Percentiles rank a stretch among this genome's conserved stretches.
Evolutionary conservation across 345 rosid genomes (phyloP).

Genomic region (Eucalyptus camaldulensis): DNA sequence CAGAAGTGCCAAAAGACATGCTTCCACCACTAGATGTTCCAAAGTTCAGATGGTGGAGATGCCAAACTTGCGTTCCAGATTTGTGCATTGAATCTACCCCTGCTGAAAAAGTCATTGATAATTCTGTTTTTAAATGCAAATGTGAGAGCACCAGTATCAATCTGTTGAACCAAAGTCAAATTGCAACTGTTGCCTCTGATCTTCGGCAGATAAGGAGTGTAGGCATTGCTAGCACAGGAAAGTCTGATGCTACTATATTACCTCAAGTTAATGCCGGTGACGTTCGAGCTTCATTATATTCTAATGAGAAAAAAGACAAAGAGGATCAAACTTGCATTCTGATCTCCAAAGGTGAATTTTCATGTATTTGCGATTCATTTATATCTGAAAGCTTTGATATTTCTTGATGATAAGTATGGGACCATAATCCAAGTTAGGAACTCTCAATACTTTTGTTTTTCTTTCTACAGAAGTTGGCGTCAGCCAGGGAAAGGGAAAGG

Average conservation of each 20-base stretch:
- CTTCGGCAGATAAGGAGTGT: neutral
- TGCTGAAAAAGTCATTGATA: neutral
- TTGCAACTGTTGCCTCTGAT: neutral
- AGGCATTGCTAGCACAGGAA: neutral
- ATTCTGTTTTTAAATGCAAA: neutral
- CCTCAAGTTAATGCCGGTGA: neutral
- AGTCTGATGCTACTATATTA: neutral
- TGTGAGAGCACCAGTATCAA: neutral
- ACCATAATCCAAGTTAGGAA: neutral
- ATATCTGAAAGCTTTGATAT: neutral
- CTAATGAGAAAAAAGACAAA: neutral
- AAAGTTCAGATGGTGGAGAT: conserved; percentile 5
- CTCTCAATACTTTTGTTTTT: neutral
- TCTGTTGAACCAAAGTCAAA: neutral
- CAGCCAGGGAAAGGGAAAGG: conserved; percentile 10
- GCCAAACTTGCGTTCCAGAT: neutral
- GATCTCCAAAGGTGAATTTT: neutral
- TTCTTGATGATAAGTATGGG: neutral
- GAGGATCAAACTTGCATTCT: neutral
- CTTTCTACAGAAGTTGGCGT: neutral
- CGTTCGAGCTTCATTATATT: neutral
- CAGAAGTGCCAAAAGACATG: neutral
- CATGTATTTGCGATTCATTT: neutral
- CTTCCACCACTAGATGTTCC: conserved; percentile 6
- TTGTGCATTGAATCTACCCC: neutral